Conservation (phyloP, 2,329 filamentous ascomycete species). For the Nannizzia gypsea region DNA sequence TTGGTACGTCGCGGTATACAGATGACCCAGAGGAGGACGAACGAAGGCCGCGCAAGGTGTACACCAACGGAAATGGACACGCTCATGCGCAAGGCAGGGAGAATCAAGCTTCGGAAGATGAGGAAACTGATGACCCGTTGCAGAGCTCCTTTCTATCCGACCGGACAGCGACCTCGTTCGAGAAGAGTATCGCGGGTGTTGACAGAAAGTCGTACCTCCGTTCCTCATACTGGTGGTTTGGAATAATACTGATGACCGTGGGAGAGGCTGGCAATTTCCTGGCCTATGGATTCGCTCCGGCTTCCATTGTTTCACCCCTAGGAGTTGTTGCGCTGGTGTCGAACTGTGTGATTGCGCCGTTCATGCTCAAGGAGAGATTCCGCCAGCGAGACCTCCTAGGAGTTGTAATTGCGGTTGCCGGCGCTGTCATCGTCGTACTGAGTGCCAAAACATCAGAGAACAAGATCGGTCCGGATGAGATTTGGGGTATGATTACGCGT, state of each 20-base stretch:
- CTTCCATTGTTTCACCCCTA: slow-evolving; percentile 90
- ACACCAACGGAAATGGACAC: neutral
- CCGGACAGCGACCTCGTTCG: slow-evolving; percentile 28
- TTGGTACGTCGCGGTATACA: slow-evolving; percentile 6
- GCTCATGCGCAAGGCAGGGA: slow-evolving; percentile 8
- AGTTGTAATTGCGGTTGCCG: slow-evolving; percentile 72
- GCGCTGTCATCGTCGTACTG: slow-evolving; percentile 83
- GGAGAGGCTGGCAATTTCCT: slow-evolving; percentile 95
- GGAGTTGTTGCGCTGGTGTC: slow-evolving; percentile 95
- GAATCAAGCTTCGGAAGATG: neutral
- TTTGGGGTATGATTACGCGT: slow-evolving; percentile 77
- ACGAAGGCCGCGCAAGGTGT: neutral
- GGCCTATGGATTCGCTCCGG: slow-evolving; percentile 93
- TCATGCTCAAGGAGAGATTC: slow-evolving; percentile 85
- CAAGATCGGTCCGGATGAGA: slow-evolving; percentile 79
- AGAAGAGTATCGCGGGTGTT: slow-evolving; percentile 27
- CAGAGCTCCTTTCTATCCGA: slow-evolving; percentile 30
- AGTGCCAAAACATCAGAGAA: slow-evolving; percentile 83
- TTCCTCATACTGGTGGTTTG: slow-evolving; percentile 93
- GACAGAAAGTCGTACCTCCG: slow-evolving; percentile 64
- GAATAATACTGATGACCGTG: slow-evolving; percentile 81
- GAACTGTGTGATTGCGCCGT: slow-evolving; percentile 91
- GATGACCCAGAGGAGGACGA: slow-evolving; percentile 18
- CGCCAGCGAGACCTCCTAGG: slow-evolving; percentile 75
- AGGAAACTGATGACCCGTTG: slow-evolving; percentile 30